Base-by-base conservation (phyloP, 2,329 filamentous ascomycete species). In the Trichoderma oligosporum region DNA sequence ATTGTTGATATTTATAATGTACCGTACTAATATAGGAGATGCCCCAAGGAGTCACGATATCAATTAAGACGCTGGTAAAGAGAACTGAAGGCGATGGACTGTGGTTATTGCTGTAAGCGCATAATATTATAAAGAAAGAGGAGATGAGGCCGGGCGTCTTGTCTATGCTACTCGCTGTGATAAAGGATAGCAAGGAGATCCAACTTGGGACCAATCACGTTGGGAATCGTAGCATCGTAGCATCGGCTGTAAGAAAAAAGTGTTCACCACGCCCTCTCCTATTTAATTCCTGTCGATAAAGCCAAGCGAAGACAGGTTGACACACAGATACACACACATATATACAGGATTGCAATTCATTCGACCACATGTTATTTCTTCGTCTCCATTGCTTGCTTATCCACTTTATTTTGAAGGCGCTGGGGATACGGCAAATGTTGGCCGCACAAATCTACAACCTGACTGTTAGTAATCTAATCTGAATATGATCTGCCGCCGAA, bases 381-480 rank as follows among this genome's bases (percentile, higher is more conserved):
- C 22, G 24, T 51, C 18, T 45, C 9, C 24, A 12, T 56, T 36
- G 22, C 38, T 16, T 35, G 27, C 35, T 51, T 38, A 52, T 27
- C 22, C 20, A 44, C 18, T 67, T 68, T 83, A 86, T 75, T 87
- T 82, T 60, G 81, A 79, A 58, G 79, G 75, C 64, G 76, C 72
- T n/a, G 91, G 91, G 51, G 86, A 85, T 60, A 87, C 82, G 45
- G 86, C 85, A 73, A 85, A 92, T 20, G 89, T 93, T 63, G 91
- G 90, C 70, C 89, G 83, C 68, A 95, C 85, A 69, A 89, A 93
- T 73, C 89, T 91, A 66, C 24, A 38, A 9, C 9, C 14, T 24
- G 9, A 22, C 20, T 16, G 45, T 57, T 36, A 57, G 54, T 38
- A 20, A 35, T 5, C 7, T 7, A 2, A n/a, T n/a, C n/a, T 27